A percentile compares a stretch with the other conserved stretches of the same genome.
These are phyloP conservation scores for Phallus indusiatus DNA, from an alignment of 768 basidiomycete genomes.

Conservation along the genomic window DNA sequence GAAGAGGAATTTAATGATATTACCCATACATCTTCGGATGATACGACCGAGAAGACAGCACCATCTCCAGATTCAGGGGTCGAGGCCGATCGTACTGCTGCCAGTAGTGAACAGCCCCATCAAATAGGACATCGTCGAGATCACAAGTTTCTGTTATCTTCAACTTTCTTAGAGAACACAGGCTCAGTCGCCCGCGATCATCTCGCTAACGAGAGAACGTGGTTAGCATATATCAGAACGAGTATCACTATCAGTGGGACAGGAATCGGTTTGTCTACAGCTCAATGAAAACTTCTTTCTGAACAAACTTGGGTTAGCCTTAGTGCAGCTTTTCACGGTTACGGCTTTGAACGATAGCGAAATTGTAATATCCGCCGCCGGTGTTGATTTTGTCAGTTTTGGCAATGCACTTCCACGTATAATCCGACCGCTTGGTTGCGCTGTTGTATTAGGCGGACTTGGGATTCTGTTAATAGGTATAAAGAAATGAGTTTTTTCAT, in stretches of 20 bases:
- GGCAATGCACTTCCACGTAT: constrained; percentile 15
- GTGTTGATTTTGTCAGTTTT: not conserved
- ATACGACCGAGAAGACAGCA: not conserved
- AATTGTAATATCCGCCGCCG: not conserved
- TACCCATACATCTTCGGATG: not conserved
- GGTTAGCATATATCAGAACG: constrained; percentile 42
- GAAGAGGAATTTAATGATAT: too few species aligned
- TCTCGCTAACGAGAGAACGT: constrained; percentile 41
- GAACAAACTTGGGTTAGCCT: constrained; percentile 20
- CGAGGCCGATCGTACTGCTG: too few species aligned
- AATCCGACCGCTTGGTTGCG: constrained; percentile 37
- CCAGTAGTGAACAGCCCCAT: not conserved
- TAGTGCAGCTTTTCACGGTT: constrained; percentile 39
- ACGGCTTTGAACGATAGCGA: constrained; percentile 16
- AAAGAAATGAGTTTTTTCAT: not conserved
- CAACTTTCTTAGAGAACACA: constrained; percentile 29
- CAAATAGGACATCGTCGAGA: not conserved
- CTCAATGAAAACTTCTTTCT: not conserved
- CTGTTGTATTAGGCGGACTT: constrained; percentile 28
- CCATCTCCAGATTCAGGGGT: not conserved
- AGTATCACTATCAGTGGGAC: constrained; percentile 39
- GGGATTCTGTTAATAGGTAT: constrained; percentile 26
- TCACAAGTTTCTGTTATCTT: not conserved
- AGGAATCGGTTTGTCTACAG: constrained; percentile 32
- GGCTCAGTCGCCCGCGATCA: constrained; percentile 45